Evolutionary conservation across 1,284 basidiomycete species (phyloP), one percentile per base, ranked within the genome.

Genomic region (Melampsora larici-populina): DNA sequence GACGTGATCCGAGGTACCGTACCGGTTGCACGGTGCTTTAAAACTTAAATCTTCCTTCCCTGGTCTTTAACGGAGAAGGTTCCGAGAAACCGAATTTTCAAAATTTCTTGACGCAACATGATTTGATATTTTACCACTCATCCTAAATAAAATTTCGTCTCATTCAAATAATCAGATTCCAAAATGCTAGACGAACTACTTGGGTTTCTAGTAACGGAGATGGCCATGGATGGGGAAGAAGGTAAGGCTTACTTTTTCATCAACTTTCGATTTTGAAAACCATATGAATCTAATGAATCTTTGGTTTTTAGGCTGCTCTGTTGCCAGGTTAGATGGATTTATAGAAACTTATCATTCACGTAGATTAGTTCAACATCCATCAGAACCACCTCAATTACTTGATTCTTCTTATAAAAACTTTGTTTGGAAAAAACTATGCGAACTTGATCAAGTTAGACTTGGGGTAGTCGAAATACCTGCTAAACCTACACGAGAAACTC

Each of bases 141-240:
- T 46, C 15, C 43, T 46, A 1, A 17, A 17, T 5, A 40, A 40
- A 17, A 13, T 17, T 46, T 46, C 17, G 1, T 15, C 15, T 46
- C 15, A 8, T 46, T 46, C 13, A 17, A 17, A 46, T 46, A 13
- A 17, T 4, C 5, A 17, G 43, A 8, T 15, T 17, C 15, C 21
- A 76, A 17, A 31, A 77, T 77, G 75, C 48, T 77, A 29, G 75
- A 77, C 48, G 75, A 70, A 33, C 31, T 77, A 58, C 29, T 77
- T 49, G 65, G 64, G 21, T 46, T 70, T 43, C 29, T 77, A 7
- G 46, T 77, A 40, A 70, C 75, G 7, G 75, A 77, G 49, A 77
- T 77, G 75, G 75, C 75, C 43, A 77, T 77, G 75, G 75, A 77
- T 77, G 75, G 75, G 33, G 75, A 77, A 24, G 75, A 77, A 77